Percentiles rank a stretch among this genome's conserved stretches.
phyloP scores from a whole-genome alignment of 2,329 filamentous ascomycete species.

The Arthrobotrys sphaeroides region DNA sequence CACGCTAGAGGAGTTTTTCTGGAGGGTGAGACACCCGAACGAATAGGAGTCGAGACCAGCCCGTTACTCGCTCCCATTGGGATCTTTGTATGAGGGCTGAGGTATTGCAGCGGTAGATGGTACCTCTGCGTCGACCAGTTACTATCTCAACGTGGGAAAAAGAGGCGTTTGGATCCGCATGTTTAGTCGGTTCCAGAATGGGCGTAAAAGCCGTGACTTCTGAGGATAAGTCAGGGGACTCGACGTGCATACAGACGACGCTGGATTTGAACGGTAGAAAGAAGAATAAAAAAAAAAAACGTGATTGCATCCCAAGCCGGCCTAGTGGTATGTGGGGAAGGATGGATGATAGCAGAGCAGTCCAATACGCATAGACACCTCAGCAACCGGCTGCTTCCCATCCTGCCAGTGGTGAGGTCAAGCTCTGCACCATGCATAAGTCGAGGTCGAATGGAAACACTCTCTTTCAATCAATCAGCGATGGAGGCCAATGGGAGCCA shows the following conservation, averaged over 20 bases:
- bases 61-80: constrained; percentile 49
- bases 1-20: constrained; percentile 36
- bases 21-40: constrained; percentile 47
- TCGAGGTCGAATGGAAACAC: constrained; percentile 47
- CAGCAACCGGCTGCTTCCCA: constrained; percentile 28
- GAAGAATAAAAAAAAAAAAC: constrained; percentile 31
- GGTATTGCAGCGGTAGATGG: constrained; percentile 43
- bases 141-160: constrained; percentile 21
- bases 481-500: constrained; percentile 30
- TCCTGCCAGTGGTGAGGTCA: constrained; percentile 17
- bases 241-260: constrained; percentile 18
- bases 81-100: constrained; percentile 27
- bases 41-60: constrained; percentile 47
- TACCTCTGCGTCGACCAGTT: constrained; percentile 18
- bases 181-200: constrained; percentile 28
- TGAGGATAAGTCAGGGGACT: constrained; percentile 40
- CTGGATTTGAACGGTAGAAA: neutral
- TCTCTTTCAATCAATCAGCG: constrained; percentile 38
- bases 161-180: constrained; percentile 36
- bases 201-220: constrained; percentile 44
- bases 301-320: constrained; percentile 42
- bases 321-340: constrained; percentile 47
- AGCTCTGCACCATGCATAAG: constrained; percentile 43
- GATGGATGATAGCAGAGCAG: constrained; percentile 11
- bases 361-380: constrained; percentile 41